phyloP scores from a whole-genome alignment of 225 moss, liverwort and hornwort genomes.

The Anthoceros angustus region DNA sequence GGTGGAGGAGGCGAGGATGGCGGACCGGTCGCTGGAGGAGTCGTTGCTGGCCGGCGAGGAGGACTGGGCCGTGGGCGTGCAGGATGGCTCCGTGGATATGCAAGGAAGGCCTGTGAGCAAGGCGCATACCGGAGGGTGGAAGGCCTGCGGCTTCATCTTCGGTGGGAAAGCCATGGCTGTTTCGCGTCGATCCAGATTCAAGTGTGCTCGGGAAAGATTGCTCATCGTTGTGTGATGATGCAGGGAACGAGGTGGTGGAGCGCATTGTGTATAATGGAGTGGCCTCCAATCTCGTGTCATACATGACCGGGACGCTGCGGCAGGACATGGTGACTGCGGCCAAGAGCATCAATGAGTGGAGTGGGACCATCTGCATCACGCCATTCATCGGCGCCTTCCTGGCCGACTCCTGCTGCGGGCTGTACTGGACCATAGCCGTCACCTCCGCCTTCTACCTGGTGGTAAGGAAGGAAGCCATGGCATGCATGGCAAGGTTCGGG shows the following conservation, averaged over 20 bases:
- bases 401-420: slow-evolving; percentile 73
- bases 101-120: slow-evolving; percentile 7
- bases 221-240: not conserved
- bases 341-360: slow-evolving; percentile 27
- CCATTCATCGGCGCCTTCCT: slow-evolving; percentile 67
- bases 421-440: slow-evolving; percentile 48
- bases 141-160: slow-evolving; percentile 36
- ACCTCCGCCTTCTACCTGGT: slow-evolving; percentile 50
- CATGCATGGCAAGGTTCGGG: not conserved
- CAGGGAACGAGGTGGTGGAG: slow-evolving; percentile 36
- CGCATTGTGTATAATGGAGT: not conserved
- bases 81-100: slow-evolving; percentile 17
- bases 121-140: slow-evolving; percentile 34
- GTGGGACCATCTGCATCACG: slow-evolving; percentile 49
- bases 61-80: not conserved
- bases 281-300: not conserved
- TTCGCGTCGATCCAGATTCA: not conserved
- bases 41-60: not conserved
- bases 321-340: not conserved
- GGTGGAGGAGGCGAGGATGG: not conserved
- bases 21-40: not conserved
- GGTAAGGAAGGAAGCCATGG: slow-evolving; percentile 19
- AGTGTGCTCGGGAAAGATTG: not conserved
- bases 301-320: not conserved
- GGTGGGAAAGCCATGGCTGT: slow-evolving; percentile 15